phyloP scores from a whole-genome alignment of 139 green algal genomes.

The Chlamydomonas incerta region DNA sequence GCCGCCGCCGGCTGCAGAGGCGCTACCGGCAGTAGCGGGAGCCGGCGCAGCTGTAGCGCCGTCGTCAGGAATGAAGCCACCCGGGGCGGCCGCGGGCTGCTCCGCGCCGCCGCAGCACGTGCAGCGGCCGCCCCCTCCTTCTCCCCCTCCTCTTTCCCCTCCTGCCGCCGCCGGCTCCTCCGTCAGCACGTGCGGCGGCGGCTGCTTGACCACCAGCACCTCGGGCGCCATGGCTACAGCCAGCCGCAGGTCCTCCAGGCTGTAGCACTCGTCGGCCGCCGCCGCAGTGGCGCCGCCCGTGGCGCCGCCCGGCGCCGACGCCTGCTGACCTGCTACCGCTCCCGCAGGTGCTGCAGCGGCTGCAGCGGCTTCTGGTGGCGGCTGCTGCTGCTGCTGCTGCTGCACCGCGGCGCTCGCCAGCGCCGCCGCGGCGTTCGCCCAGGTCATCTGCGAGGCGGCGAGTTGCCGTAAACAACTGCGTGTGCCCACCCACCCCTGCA shows the following conservation, averaged over 20 bases:
- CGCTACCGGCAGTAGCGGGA: too few relatives aligned
- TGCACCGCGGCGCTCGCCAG: not conserved
- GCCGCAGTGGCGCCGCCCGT: too few relatives aligned
- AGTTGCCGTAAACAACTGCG: too few relatives aligned
- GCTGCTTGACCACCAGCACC: constrained; percentile 55
- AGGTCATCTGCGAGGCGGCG: constrained; percentile 33
- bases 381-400: too few relatives aligned
- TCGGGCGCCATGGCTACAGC: constrained; percentile 58
- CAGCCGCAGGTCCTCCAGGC: constrained; percentile 50
- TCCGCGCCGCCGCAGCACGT: not conserved
- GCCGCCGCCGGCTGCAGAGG: not conserved
- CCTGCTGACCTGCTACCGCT: too few relatives aligned
- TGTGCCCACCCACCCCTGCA: not conserved
- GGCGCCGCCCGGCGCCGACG: too few relatives aligned
- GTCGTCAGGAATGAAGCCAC: too few relatives aligned
- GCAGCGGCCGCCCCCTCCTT: not conserved
- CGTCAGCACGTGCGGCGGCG: not conserved
- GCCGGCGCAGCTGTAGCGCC: too few relatives aligned
- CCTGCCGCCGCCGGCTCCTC: not conserved
- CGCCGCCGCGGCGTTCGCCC: constrained; percentile 20
- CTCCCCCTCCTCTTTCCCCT: not conserved
- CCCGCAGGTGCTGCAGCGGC: too few relatives aligned
- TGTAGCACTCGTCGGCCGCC: not conserved
- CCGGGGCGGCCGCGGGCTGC: too few relatives aligned
- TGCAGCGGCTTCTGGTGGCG: too few relatives aligned